Evolutionary conservation across 108 stramenopile species (phyloP).

Genomic region (Cyclotella choctawhatcheeana): DNA sequence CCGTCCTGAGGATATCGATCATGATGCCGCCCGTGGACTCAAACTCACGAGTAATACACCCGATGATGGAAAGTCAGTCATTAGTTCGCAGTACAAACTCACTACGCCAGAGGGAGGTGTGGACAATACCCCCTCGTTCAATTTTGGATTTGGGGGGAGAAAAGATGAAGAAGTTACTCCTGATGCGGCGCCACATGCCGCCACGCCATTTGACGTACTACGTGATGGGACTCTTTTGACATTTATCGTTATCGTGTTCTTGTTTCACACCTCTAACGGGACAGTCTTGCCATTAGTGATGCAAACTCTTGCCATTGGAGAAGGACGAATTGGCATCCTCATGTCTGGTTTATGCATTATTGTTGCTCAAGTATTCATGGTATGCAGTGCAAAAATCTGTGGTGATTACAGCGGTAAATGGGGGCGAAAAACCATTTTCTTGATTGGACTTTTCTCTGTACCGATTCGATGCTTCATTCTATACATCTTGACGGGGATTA

Average conservation of each 20-base stretch:
- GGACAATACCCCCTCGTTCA: conserved; percentile 64
- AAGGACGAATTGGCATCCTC: conserved; percentile 75
- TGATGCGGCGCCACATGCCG: conserved; percentile 46
- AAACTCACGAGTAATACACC: conserved; percentile 36
- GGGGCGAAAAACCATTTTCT: conserved; percentile 83
- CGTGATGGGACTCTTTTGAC: conserved; percentile 77
- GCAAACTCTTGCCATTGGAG: conserved; percentile 86
- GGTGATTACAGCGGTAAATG: conserved; percentile 81
- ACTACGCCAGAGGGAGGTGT: conserved; percentile 23
- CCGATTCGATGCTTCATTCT: conserved; percentile 84
- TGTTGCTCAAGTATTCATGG: conserved; percentile 88
- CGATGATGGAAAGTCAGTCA: conserved; percentile 14
- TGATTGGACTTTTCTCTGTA: conserved; percentile 80
- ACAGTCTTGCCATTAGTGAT: conserved; percentile 88
- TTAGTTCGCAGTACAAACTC: conserved; percentile 23
- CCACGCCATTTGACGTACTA: conserved; percentile 74
- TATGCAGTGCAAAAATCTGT: conserved; percentile 75
- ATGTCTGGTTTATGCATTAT: conserved; percentile 88
- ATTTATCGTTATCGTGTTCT: conserved; percentile 78
- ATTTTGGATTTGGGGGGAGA: conserved; percentile 42
- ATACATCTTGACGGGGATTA: conserved; percentile 54
- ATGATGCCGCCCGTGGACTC: conserved; percentile 86
- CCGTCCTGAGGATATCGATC: conserved; percentile 82
- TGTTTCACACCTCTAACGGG: conserved; percentile 88
- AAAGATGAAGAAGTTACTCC: conserved; percentile 3